Base-by-base conservation (phyloP, 1,139 yeast genomes). In the Sugiyamaella sp. region DNA sequence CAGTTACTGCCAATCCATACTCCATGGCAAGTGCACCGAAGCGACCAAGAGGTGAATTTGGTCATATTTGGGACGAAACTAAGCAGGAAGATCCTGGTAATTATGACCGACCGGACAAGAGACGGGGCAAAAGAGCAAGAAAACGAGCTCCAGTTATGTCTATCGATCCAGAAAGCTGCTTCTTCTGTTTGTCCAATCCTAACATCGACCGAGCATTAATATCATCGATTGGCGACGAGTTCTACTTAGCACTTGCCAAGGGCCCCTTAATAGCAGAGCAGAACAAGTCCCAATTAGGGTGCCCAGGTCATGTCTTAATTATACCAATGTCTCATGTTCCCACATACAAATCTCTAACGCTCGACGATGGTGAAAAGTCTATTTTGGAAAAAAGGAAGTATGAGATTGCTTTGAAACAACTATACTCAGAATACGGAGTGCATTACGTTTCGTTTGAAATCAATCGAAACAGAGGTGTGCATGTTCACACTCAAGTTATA, bases 161-260 rank as follows among this genome's bases (percentile, higher is more conserved):
- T 2, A 19, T 48, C n/a, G 29, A 40, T 12, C 51, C 51, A 10
- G 46, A 41, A 48, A 40, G 9, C 44, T 91, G 98, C 66, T 90
- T 87, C 71, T 87, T 91, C 65, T 91, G 97, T 66, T 76, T 90
- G 21, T 82, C 95, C 1, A 89, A 89, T 63, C 89, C 96, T 0
- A 79, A 82, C 17, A 79, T 88, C 3, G 95, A 86, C 61, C 77
- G 87, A 2, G 95, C 89, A 67, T 82, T 91, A 85, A 81, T 91
- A 27, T 79, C 89, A 0, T 80, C 95, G 0, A 85, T 91, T 53
- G 93, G 89, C 0, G 77, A 78, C 8, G 74, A 76, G 40, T 72
- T 83, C 0, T 91, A 89, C 65, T 54, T 90, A 57, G 86, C 97
- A 0, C 76, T 85, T 14, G 96, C 97, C 0, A 89, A 88, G 64